A percentile compares a stretch with the other conserved stretches of the same genome.
These are phyloP conservation scores for Phyllosticta ampelicida DNA, from an alignment of 2,329 filamentous ascomycete genomes.

Conservation along the genomic window DNA sequence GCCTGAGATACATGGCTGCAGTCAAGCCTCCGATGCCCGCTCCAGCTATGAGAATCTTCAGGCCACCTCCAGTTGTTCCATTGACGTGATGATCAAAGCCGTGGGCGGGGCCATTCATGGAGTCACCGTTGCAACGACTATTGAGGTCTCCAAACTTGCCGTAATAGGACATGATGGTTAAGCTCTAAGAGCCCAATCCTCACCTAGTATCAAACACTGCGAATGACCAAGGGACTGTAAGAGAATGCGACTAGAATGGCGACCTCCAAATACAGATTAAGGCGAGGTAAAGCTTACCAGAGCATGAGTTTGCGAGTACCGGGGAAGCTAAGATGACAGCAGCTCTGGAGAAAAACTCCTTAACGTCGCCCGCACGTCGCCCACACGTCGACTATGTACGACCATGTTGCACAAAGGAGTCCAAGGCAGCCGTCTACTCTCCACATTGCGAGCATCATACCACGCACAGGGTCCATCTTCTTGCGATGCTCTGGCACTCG, in stretches of 20 bases:
- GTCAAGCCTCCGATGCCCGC: slow-evolving; percentile 44
- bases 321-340: neutral
- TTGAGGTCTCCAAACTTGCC: neutral
- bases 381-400: neutral
- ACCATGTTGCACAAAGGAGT: neutral
- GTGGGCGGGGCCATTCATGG: neutral
- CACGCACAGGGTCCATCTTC: neutral
- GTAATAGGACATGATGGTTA: neutral
- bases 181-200: neutral
- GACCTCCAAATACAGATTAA: neutral
- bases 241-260: neutral
- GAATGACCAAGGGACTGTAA: neutral
- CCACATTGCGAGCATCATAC: neutral
- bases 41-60: slow-evolving; percentile 28
- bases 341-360: neutral
- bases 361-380: too few relatives aligned
- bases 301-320: neutral
- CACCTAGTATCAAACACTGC: neutral
- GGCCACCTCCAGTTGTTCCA: neutral
- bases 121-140: neutral
- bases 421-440: neutral
- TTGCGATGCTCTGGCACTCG: neutral
- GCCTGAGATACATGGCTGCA: slow-evolving; percentile 43
- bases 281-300: neutral
- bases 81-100: neutral